These are phyloP conservation scores for Mrakia hoshinonis DNA, from an alignment of 768 basidiomycete species.

Conservation along the genomic window DNA sequence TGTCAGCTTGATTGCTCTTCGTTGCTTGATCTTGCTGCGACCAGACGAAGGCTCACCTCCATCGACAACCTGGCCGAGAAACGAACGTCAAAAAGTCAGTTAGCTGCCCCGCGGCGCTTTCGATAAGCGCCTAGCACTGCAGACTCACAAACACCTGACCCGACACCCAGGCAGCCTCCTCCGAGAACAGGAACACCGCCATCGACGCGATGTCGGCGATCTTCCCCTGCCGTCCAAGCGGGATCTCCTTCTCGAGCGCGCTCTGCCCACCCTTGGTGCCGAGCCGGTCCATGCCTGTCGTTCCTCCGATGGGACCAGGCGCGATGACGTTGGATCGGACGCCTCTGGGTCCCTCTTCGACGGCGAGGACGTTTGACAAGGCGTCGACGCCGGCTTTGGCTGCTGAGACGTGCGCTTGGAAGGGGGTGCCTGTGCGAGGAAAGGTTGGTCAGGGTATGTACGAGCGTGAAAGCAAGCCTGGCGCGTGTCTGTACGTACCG, in stretches of 20 bases:
- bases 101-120: not conserved
- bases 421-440: constrained; percentile 54
- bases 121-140: not conserved
- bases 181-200: constrained; percentile 71
- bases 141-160: constrained; percentile 56
- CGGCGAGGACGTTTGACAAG: constrained; percentile 69
- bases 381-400: constrained; percentile 94
- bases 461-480: constrained; percentile 17
- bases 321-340: constrained; percentile 61
- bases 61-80: not conserved
- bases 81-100: not conserved
- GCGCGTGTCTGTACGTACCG: constrained; percentile 45
- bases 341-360: constrained; percentile 92
- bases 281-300: constrained; percentile 52
- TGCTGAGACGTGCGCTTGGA: constrained; percentile 86
- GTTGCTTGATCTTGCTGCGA: too few relatives aligned
- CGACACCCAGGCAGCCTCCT: constrained; percentile 62
- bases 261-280: constrained; percentile 31
- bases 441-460: not conserved
- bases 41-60: constrained; percentile 5
- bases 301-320: constrained; percentile 61
- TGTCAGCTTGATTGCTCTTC: too few relatives aligned
- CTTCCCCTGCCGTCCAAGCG: constrained; percentile 36
- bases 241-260: constrained; percentile 33
- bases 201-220: constrained; percentile 60